phyloP scores from a whole-genome alignment of 2,329 filamentous ascomycete species.

The Fusarium sp. region DNA sequence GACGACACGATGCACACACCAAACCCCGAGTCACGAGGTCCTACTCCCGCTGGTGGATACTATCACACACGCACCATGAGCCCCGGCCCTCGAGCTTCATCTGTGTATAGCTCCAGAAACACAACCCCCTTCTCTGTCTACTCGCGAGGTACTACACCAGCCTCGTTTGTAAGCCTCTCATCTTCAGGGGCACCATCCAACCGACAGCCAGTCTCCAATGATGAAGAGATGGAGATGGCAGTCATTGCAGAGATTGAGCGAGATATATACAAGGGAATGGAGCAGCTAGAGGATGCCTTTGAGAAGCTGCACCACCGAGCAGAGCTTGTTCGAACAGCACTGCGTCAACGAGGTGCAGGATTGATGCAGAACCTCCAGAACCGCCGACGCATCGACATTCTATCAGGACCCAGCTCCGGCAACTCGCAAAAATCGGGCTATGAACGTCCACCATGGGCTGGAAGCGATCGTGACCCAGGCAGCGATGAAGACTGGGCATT shows the following conservation, averaged over 20 bases:
- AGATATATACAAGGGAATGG: slow-evolving; percentile 95
- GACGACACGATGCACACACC: slow-evolving; percentile 57
- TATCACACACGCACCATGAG: slow-evolving; percentile 55
- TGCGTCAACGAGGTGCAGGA: slow-evolving; percentile 86
- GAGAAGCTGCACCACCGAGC: slow-evolving; percentile 90
- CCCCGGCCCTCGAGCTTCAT: slow-evolving; percentile 55
- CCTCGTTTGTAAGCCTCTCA: slow-evolving; percentile 69
- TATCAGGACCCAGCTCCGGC: slow-evolving; percentile 61
- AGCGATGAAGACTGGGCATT: slow-evolving; percentile 70
- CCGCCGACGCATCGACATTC: slow-evolving; percentile 68
- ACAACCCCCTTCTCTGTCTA: slow-evolving; percentile 63
- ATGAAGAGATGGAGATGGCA: slow-evolving; percentile 94
- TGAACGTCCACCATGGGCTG: slow-evolving; percentile 55
- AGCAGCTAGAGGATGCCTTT: slow-evolving; percentile 92
- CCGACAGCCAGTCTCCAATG: slow-evolving; percentile 79
- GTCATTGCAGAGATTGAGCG: slow-evolving; percentile 91
- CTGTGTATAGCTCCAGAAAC: slow-evolving; percentile 58
- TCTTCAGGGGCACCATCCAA: slow-evolving; percentile 59
- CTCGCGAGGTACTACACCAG: slow-evolving; percentile 68
- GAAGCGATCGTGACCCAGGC: slow-evolving; percentile 60
- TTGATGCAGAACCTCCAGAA: slow-evolving; percentile 74
- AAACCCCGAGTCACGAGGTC: slow-evolving; percentile 63
- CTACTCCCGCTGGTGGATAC: slow-evolving; percentile 65
- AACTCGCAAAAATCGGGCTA: slow-evolving; percentile 59
- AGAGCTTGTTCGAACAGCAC: slow-evolving; percentile 80